These are phyloP conservation scores for Fusarium sp. DNA, from an alignment of 2,329 filamentous ascomycete genomes.

Conservation along the genomic window DNA sequence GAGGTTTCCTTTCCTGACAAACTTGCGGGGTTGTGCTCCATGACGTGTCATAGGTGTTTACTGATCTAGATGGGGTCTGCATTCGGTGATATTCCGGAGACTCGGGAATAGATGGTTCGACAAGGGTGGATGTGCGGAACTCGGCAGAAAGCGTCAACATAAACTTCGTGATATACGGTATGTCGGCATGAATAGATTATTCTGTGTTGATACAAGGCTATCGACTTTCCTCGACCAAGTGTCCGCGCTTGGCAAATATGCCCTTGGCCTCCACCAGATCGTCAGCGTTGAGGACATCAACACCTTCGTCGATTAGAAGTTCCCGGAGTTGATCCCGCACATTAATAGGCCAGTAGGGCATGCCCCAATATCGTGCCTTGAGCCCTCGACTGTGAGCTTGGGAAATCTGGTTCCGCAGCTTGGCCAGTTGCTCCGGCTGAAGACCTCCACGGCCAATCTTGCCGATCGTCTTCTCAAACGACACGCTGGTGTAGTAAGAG, in stretches of 20 bases:
- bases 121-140: background rate
- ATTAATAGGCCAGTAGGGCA: conserved; percentile 67
- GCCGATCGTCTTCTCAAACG: conserved; percentile 67
- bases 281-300: conserved; percentile 72
- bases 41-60: conserved; percentile 35
- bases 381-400: conserved; percentile 66
- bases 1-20: conserved; percentile 28
- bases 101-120: conserved; percentile 33
- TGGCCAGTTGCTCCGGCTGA: conserved; percentile 55
- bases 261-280: conserved; percentile 59
- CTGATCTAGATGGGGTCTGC: conserved; percentile 18
- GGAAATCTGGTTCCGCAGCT: conserved; percentile 58
- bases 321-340: conserved; percentile 68
- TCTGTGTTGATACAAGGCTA: background rate
- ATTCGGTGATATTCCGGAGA: conserved; percentile 46
- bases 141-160: conserved; percentile 6
- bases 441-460: conserved; percentile 59
- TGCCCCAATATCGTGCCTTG: conserved; percentile 70
- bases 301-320: conserved; percentile 65
- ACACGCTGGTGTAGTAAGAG: conserved; percentile 74
- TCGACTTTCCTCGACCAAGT: background rate
- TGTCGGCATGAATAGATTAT: background rate
- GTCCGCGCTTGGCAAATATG: conserved; percentile 14
- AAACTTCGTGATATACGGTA: background rate
- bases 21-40: conserved; percentile 42